Evolutionary conservation across 352 stramenopile genomes (phyloP).

Genomic region (Peronospora destructor): DNA sequence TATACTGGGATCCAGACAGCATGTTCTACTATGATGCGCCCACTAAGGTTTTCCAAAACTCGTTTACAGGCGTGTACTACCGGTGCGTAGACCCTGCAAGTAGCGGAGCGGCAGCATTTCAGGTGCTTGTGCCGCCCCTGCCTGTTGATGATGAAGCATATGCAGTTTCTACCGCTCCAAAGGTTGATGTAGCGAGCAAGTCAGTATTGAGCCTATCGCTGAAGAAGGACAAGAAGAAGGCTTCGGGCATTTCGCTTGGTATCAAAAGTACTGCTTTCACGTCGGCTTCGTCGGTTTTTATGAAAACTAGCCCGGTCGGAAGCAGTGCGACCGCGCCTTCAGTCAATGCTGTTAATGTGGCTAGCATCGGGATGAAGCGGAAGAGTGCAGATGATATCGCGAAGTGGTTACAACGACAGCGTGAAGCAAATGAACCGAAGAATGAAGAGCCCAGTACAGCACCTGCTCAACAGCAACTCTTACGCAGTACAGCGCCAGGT

Average conservation of each 20-base stretch:
- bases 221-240: conserved; percentile 68
- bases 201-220: conserved; percentile 29
- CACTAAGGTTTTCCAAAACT: conserved; percentile 70
- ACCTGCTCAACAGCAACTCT: conserved; percentile 6
- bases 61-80: conserved; percentile 65
- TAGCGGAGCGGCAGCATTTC: conserved; percentile 33
- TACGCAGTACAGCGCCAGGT: background rate
- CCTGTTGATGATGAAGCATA: conserved; percentile 44
- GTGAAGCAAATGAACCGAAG: conserved; percentile 15
- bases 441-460: background rate
- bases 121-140: conserved; percentile 37
- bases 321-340: conserved; percentile 2
- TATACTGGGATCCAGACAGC: conserved; percentile 78
- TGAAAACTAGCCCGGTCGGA: conserved; percentile 2
- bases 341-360: conserved; percentile 11
- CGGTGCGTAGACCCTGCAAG: conserved; percentile 24
- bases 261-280: conserved; percentile 37
- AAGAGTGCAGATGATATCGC: conserved; percentile 77
- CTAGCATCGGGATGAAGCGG: conserved; percentile 42
- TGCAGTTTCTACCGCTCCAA: conserved; percentile 12
- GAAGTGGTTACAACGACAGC: conserved; percentile 72
- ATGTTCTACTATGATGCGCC: conserved; percentile 82
- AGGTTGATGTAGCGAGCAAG: conserved; percentile 16
- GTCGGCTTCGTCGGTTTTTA: conserved; percentile 7
- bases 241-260: conserved; percentile 43